Evolutionary conservation across 805 yeast species (phyloP), one percentile per base, ranked within the genome.

Genomic region (Ogataea nitratoaversa): DNA sequence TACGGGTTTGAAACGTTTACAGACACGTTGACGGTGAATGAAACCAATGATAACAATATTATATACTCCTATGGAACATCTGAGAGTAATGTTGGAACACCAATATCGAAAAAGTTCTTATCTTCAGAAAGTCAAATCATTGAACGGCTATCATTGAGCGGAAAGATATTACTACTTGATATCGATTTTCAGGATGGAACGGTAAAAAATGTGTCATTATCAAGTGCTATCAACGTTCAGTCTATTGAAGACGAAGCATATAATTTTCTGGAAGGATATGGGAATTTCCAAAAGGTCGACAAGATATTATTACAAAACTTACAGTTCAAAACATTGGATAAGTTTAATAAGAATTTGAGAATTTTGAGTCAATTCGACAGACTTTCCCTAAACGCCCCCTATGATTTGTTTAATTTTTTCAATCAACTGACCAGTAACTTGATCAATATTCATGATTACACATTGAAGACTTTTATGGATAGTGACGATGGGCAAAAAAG

Each of bases 1-100:
- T 63, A 65, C 39, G 69, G 68, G 2, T 65, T 65, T 41, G 67
- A 63, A 34, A 63, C 66, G 6, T 63, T 62, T 39, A 50, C 54
- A 4, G 65, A 60, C 43, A 47, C 47, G 5, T 57, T 62, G 5
- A 60, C 66, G 1, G 49, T 58, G 12, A 60, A 48, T 3, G 71
- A 67, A 43, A 67, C 55, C 29, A 37, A 20, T 18, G 14, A 12
- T 5, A 68, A 59, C 34, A 66, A 59, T 14, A 52, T 53, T 1
- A 68, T 71, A 8, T 47, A 32, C 27, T 33, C 48, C 7, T 45
- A 39, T 27, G 39, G 34, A 12, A 30, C 39, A 20, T 28, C 44
- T 2, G 52, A 42, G 14, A 45, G 53, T 25, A 44, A 47, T 29
- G 44, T 50, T 6, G 47, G 49, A 1, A 47, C 56, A 2, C 58